Conservation (phyloP, 2,329 filamentous ascomycete species). For the Hysterium pulicare region DNA sequence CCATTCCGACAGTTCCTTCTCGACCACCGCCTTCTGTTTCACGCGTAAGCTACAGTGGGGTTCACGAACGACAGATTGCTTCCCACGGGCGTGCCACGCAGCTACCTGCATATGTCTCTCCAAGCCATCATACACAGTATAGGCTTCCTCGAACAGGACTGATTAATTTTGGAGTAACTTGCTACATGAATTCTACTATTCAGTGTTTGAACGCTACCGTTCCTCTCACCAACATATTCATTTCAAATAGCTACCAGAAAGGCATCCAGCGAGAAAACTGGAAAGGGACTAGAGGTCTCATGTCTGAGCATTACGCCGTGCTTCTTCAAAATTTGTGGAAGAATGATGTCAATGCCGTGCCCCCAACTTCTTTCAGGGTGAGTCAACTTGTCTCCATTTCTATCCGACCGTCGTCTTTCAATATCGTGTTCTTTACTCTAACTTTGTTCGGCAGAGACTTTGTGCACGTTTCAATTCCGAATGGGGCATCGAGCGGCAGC, state of each 20-base stretch:
- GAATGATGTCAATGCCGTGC: conserved; percentile 47
- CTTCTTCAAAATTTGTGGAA: conserved; percentile 62
- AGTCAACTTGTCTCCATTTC: conserved; percentile 7
- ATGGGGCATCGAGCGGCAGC: conserved; percentile 74
- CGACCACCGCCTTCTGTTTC: conserved; percentile 58
- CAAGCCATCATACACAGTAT: conserved; percentile 42
- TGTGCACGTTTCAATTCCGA: conserved; percentile 61
- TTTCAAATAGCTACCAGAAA: conserved; percentile 57
- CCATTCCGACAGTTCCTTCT: conserved; percentile 57
- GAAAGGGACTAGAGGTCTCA: conserved; percentile 62
- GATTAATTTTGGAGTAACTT: conserved; percentile 76
- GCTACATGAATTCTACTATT: conserved; percentile 88
- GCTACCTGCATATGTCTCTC: conserved; percentile 45
- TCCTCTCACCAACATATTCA: conserved; percentile 61
- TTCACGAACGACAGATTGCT: conserved; percentile 57
- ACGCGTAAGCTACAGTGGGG: conserved; percentile 73
- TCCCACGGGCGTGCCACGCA: conserved; percentile 33
- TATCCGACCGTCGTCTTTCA: conserved; percentile 36
- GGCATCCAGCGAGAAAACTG: conserved; percentile 60
- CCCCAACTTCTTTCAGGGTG: conserved; percentile 47
- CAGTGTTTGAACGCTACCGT: conserved; percentile 77
- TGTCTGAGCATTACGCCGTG: conserved; percentile 61
- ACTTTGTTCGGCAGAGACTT: conserved; percentile 48
- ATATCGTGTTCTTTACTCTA: conserved; percentile 53
- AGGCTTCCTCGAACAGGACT: conserved; percentile 67